Conservation (phyloP, 805 yeast species). For the Lipomyces yamadae region DNA sequence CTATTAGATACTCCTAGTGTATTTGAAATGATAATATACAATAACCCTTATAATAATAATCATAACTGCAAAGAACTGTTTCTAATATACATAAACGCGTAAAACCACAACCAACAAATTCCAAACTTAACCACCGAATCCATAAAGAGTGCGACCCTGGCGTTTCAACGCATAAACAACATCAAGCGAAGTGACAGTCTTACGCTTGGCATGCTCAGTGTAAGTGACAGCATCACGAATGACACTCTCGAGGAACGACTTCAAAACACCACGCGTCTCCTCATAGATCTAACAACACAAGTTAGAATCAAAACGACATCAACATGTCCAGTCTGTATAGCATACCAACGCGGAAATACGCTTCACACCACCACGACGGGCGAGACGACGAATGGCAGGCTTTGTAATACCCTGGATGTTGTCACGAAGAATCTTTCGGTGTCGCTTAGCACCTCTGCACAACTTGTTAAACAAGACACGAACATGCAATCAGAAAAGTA, state of each 20-base stretch:
- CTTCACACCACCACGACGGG: slow-evolving; percentile 99
- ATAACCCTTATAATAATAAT: neutral
- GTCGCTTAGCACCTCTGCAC: slow-evolving; percentile 96
- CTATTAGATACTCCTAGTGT: slow-evolving; percentile 1
- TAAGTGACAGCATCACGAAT: slow-evolving; percentile 99
- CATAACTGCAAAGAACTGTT: slow-evolving; percentile 6
- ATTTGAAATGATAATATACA: slow-evolving; percentile 13
- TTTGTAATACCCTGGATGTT: slow-evolving; percentile 99
- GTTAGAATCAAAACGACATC: neutral
- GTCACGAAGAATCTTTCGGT: slow-evolving; percentile 99
- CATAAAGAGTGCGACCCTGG: slow-evolving; percentile 99
- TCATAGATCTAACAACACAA: slow-evolving; percentile 67
- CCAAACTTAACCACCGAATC: slow-evolving; percentile 95
- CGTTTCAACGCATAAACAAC: slow-evolving; percentile 99
- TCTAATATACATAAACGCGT: slow-evolving; percentile 24
- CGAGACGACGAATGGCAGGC: slow-evolving; percentile 99
- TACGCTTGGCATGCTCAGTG: slow-evolving; percentile 99
- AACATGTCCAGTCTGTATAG: neutral
- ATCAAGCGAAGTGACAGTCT: slow-evolving; percentile 98
- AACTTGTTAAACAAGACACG: slow-evolving; percentile 12
- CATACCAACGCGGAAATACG: slow-evolving; percentile 89
- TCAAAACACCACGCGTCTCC: slow-evolving; percentile 96
- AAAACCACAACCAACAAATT: slow-evolving; percentile 2
- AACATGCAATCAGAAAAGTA: neutral
- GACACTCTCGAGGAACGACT: slow-evolving; percentile 94